Base-by-base conservation (phyloP, 495 filamentous ascomycete species). In the Hypoxylon lenormandii region DNA sequence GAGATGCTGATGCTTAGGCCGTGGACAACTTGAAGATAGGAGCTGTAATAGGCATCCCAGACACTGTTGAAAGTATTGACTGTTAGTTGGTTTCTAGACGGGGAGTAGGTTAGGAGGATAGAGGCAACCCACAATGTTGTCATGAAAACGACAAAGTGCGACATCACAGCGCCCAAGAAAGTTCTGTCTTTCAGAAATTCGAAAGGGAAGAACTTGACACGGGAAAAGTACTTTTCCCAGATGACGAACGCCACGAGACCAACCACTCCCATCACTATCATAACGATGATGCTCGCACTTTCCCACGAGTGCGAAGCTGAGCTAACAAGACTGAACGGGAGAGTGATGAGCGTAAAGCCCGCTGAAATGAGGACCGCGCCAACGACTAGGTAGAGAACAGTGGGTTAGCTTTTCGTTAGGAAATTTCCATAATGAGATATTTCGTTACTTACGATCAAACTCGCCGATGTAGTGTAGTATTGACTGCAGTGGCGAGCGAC, bases 11-110 rank as follows among this genome's bases (percentile, higher is more conserved):
- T 82, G 33, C 86, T 84, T 26, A 86, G 81, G 50, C 81, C 79
- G 50, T 89, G 86, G 4, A 92, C 91, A 12, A 93, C 91, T 62
- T 91, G 87, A 1, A 93, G 82, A 74, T 89, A 92, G 38, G 89
- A 91, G 65, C 84, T 85, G 55, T 91, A 87, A 71, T 91, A 91
- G 37, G 56, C 69, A 61, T 62, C 66, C 58, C 74, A 66, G 54
- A 45, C 23, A 38, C 54, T 57, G 28, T 12, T 33, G 0, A 0
- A 48, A 33, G 6, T 83, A 68, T 83, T 86, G 54, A 83, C 74
- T 16, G 70, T 33, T 60, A 85, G 78, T 63, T 84, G 85, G 18
- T 45, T 33, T 36, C 2, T 26, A 6, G 6, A 37, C 4, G 11
- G 8, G 12, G 13, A 16, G 15, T 28, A 16, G 21, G 15, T 42